These are phyloP conservation scores for Vanderwaltozyma verrucispora DNA, from an alignment of 805 yeast species.

Conservation along the genomic window DNA sequence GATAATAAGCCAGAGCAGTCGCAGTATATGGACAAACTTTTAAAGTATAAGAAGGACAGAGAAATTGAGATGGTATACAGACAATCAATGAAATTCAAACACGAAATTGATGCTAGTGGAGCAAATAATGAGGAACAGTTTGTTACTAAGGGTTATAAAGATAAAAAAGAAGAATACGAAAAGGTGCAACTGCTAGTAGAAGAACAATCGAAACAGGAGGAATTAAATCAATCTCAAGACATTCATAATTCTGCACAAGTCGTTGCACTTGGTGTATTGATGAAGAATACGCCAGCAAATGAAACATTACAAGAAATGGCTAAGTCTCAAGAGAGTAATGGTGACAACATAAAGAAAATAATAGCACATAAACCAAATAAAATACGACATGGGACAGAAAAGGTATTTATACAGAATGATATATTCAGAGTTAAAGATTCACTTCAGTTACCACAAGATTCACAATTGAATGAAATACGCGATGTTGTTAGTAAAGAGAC, in stretches of 20 bases:
- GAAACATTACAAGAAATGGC: too few species aligned
- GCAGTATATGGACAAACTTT: background rate
- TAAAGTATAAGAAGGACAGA: background rate
- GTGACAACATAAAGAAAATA: too few species aligned
- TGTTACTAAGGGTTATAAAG: background rate
- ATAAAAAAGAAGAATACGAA: slow-evolving; percentile 1
- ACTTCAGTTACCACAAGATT: too few species aligned
- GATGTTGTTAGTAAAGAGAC: too few species aligned
- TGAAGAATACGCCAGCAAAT: too few species aligned
- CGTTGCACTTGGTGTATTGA: too few species aligned
- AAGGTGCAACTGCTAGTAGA: background rate
- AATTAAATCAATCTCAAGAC: background rate
- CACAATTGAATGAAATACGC: too few species aligned
- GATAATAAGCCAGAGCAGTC: background rate
- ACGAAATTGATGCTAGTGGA: background rate
- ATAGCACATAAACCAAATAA: too few species aligned
- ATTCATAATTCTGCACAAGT: background rate
- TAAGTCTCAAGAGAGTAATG: too few species aligned
- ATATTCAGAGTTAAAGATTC: background rate
- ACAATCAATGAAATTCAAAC: background rate
- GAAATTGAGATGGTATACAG: background rate
- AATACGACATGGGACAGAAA: too few species aligned
- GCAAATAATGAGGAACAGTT: background rate
- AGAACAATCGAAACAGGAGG: background rate
- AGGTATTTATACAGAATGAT: background rate